phyloP scores from a whole-genome alignment of 208 protist species.

The Trypanosoma avium region DNA sequence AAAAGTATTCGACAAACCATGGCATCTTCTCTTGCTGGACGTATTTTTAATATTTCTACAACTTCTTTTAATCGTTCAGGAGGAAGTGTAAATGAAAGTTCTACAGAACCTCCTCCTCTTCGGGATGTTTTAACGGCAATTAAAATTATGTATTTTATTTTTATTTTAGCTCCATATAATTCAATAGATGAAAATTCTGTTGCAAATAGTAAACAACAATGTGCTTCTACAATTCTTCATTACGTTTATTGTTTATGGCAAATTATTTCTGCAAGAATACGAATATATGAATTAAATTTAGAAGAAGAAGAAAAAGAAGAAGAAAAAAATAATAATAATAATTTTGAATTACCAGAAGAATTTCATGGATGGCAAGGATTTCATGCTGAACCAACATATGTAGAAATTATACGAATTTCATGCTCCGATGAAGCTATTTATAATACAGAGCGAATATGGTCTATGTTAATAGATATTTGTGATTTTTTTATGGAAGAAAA shows the following conservation, averaged over 20 bases:
- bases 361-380: slow-evolving; percentile 49
- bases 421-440: slow-evolving; percentile 38
- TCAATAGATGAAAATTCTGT: background rate
- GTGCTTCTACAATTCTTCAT: slow-evolving; percentile 52
- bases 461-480: slow-evolving; percentile 49
- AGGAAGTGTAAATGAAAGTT: background rate
- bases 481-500: slow-evolving; percentile 42
- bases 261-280: slow-evolving; percentile 12
- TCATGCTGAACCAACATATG: slow-evolving; percentile 18
- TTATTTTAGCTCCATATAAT: slow-evolving; percentile 25
- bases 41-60: slow-evolving; percentile 1
- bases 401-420: slow-evolving; percentile 24
- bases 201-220: slow-evolving; percentile 32
- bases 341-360: slow-evolving; percentile 31
- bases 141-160: slow-evolving; percentile 39
- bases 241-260: slow-evolving; percentile 73
- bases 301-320: background rate
- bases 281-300: background rate
- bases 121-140: slow-evolving; percentile 35
- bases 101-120: slow-evolving; percentile 13
- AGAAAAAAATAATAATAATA: background rate
- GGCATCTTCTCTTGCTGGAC: slow-evolving; percentile 11
- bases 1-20: slow-evolving; percentile 14
- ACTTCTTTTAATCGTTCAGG: background rate
- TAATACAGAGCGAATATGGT: slow-evolving; percentile 58